Conservation (phyloP, 306 rosid species). For the Luffa acutangula region DNA sequence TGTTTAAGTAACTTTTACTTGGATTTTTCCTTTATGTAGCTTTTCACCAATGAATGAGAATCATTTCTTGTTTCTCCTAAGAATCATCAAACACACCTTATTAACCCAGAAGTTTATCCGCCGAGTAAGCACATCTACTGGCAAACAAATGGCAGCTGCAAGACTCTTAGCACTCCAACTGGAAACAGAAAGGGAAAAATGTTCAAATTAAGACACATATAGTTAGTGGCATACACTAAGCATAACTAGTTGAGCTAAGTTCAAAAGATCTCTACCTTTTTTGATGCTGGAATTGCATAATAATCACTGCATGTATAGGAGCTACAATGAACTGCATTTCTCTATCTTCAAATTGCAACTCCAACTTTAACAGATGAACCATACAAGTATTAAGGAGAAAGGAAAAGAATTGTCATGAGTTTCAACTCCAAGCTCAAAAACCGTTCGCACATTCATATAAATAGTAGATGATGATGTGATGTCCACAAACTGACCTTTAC, state of each 20-base stretch:
- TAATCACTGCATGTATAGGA: constrained; percentile 78
- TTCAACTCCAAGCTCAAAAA: not conserved
- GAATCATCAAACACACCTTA: constrained; percentile 40
- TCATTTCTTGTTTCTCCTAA: not conserved
- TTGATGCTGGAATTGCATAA: constrained; percentile 77
- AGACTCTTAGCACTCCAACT: constrained; percentile 79
- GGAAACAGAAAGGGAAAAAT: constrained; percentile 18
- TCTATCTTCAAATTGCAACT: constrained; percentile 86
- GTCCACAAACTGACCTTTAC: constrained; percentile 53
- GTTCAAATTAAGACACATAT: not conserved
- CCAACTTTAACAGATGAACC: constrained; percentile 41
- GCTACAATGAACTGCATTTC: constrained; percentile 65
- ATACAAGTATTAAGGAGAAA: not conserved
- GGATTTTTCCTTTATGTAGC: not conserved
- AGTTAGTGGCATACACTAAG: not conserved
- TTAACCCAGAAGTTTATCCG: constrained; percentile 84
- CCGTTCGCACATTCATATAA: not conserved
- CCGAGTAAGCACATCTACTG: constrained; percentile 54
- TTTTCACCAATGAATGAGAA: not conserved
- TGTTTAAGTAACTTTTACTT: not conserved
- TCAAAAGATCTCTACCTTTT: constrained; percentile 33
- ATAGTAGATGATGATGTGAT: not conserved
- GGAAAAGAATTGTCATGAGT: not conserved
- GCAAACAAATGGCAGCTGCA: constrained; percentile 67
- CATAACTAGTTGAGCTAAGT: not conserved